Conservation (phyloP, 2,329 filamentous ascomycete genomes). For the Xylaria sp. region DNA sequence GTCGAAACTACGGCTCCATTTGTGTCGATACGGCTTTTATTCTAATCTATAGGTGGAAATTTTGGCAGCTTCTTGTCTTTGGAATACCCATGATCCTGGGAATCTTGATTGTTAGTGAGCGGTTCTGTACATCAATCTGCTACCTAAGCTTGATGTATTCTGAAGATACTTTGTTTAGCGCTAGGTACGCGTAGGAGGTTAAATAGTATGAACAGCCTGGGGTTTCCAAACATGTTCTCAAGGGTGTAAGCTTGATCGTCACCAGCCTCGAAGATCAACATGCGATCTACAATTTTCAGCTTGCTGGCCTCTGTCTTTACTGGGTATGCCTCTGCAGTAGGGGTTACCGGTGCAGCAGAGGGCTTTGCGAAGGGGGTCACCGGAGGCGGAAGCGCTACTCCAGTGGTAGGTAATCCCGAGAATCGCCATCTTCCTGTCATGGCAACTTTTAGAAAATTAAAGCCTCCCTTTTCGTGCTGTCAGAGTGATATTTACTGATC, state of each 20-base stretch:
- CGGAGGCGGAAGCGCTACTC: slow-evolving; percentile 65
- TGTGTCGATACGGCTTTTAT: not conserved
- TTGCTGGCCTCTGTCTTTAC: slow-evolving; percentile 26
- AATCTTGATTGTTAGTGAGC: not conserved
- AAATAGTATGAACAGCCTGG: slow-evolving; percentile 18
- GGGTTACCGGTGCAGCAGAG: slow-evolving; percentile 54
- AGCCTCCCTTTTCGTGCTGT: not conserved
- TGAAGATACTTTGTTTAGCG: not conserved
- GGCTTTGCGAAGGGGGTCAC: slow-evolving; percentile 65
- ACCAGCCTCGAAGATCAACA: slow-evolving; percentile 12
- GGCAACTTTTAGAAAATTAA: not conserved
- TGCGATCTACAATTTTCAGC: slow-evolving; percentile 15
- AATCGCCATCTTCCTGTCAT: too few relatives aligned
- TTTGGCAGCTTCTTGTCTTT: not conserved
- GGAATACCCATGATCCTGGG: not conserved
- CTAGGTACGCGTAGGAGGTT: slow-evolving; percentile 4
- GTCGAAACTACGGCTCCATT: not conserved
- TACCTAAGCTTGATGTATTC: not conserved
- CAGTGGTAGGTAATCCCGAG: slow-evolving; percentile 49
- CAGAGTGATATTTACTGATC: not conserved
- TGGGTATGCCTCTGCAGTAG: slow-evolving; percentile 39
- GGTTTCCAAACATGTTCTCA: not conserved
- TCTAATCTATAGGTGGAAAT: slow-evolving; percentile 29
- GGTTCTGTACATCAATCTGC: not conserved
- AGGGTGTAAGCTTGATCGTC: not conserved